Conservation (phyloP, 2,329 filamentous ascomycete species). For the Trichoderma atroviride region DNA sequence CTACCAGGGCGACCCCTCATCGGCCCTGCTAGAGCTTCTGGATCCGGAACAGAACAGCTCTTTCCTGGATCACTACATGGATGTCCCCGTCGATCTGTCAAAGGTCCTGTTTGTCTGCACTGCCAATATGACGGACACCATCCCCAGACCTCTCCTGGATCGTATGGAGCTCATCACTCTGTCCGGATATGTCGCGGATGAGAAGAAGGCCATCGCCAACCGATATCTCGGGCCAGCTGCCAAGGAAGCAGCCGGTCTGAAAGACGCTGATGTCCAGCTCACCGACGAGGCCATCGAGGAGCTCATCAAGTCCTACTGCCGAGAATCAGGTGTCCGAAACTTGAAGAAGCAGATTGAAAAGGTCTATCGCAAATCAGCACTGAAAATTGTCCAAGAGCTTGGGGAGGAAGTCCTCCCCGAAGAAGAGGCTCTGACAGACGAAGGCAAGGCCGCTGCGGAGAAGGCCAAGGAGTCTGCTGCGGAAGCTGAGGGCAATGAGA, state of each 20-base stretch:
- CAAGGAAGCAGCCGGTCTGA: conserved; percentile 89
- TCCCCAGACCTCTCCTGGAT: conserved; percentile 88
- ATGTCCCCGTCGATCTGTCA: conserved; percentile 94
- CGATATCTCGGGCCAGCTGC: conserved; percentile 89
- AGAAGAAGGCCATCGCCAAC: conserved; percentile 98
- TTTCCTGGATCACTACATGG: conserved; percentile 98
- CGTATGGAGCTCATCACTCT: conserved; percentile 98
- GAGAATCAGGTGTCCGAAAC: conserved; percentile 95
- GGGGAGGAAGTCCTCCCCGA: conserved; percentile 83
- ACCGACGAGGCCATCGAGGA: conserved; percentile 88
- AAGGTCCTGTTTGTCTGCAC: conserved; percentile 99
- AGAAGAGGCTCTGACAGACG: conserved; percentile 78
- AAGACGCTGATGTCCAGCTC: conserved; percentile 87
- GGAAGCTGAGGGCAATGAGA: conserved; percentile 29
- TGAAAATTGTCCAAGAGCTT: conserved; percentile 95
- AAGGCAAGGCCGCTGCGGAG: conserved; percentile 79
- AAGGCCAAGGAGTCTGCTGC: conserved; percentile 52
- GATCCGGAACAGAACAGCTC: conserved; percentile 97
- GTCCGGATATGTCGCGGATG: conserved; percentile 94
- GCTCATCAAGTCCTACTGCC: conserved; percentile 97
- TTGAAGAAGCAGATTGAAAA: conserved; percentile 99
- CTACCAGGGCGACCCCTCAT: conserved; percentile 94
- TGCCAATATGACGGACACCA: conserved; percentile 98
- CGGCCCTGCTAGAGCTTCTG: conserved; percentile 87
- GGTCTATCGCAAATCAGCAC: conserved; percentile 93